A percentile compares a stretch with the other conserved stretches of the same genome.
Evolutionary conservation across 257 asterid genomes (phyloP).

Genomic region (Scutellaria minor): DNA sequence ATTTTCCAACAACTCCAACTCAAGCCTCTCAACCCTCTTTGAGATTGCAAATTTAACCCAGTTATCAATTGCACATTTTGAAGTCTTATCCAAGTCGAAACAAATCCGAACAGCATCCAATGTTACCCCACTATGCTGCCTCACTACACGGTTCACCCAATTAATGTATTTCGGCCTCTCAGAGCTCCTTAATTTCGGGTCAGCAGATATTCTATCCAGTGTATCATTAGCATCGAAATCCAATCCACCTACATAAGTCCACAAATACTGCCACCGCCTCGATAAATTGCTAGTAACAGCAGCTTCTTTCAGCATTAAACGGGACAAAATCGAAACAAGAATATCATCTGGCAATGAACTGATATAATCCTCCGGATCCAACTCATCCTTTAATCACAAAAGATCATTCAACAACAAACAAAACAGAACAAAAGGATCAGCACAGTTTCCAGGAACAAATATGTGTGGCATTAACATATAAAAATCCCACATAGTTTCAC

Average conservation of each 20-base stretch:
- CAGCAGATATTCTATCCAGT: constrained; percentile 43
- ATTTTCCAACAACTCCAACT: constrained; percentile 55
- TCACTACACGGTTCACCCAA: constrained; percentile 62
- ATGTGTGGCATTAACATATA: neutral
- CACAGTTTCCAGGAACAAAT: constrained; percentile 3
- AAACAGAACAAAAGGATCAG: constrained; percentile 29
- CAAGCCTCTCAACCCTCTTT: constrained; percentile 50
- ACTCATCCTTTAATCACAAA: constrained; percentile 32
- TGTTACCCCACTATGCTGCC: constrained; percentile 46
- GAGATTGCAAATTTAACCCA: constrained; percentile 54
- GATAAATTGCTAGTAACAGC: constrained; percentile 48
- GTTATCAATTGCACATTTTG: constrained; percentile 48
- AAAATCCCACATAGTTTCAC: neutral
- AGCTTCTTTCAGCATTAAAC: constrained; percentile 50
- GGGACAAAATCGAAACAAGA: constrained; percentile 48
- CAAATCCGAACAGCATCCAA: constrained; percentile 44
- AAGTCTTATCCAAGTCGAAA: constrained; percentile 58
- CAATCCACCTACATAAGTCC: constrained; percentile 45
- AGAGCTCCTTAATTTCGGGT: constrained; percentile 31
- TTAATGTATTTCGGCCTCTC: constrained; percentile 58
- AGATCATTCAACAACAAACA: constrained; percentile 22
- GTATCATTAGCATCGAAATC: constrained; percentile 49
- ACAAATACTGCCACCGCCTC: constrained; percentile 51
- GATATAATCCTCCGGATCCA: constrained; percentile 40
- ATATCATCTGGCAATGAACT: constrained; percentile 55